Conservation (phyloP, 441 rosid genomes). For the Codiaeum variegatum region DNA sequence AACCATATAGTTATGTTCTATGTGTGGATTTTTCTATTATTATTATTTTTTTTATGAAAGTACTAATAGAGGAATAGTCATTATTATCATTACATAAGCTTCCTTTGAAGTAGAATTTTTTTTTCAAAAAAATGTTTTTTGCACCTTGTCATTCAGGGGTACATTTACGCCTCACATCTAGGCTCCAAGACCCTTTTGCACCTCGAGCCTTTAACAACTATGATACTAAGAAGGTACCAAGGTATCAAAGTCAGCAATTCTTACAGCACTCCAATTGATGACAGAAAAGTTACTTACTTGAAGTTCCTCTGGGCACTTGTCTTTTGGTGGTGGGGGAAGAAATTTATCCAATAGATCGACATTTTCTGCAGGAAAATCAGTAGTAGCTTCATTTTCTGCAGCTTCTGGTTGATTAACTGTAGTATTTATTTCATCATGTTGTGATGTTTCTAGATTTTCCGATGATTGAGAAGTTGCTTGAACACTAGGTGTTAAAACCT, state of each 20-base stretch:
- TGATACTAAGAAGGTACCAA: neutral
- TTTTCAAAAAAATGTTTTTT: no score
- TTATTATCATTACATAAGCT: no score
- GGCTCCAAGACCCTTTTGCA: no score
- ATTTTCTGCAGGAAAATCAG: constrained; percentile 36
- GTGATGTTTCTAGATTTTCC: constrained; percentile 39
- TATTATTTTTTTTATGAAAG: no score
- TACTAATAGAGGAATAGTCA: no score
- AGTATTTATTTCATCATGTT: constrained; percentile 33
- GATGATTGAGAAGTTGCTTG: constrained; percentile 44
- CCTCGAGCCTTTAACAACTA: no score
- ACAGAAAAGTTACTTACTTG: constrained; percentile 51
- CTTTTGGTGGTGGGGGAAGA: constrained; percentile 60
- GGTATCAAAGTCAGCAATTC: neutral
- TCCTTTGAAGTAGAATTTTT: no score
- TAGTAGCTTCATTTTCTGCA: constrained; percentile 35
- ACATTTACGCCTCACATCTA: no score
- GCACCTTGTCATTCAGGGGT: no score
- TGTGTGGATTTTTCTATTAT: no score
- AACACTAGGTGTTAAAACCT: constrained; percentile 37
- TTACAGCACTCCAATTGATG: neutral
- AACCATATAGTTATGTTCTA: no score
- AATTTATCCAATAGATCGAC: constrained; percentile 64
- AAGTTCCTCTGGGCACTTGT: constrained; percentile 69
- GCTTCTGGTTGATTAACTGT: constrained; percentile 36